These are phyloP conservation scores for Alternaria triticina DNA, from an alignment of 2,329 filamentous ascomycete species.

Conservation along the genomic window DNA sequence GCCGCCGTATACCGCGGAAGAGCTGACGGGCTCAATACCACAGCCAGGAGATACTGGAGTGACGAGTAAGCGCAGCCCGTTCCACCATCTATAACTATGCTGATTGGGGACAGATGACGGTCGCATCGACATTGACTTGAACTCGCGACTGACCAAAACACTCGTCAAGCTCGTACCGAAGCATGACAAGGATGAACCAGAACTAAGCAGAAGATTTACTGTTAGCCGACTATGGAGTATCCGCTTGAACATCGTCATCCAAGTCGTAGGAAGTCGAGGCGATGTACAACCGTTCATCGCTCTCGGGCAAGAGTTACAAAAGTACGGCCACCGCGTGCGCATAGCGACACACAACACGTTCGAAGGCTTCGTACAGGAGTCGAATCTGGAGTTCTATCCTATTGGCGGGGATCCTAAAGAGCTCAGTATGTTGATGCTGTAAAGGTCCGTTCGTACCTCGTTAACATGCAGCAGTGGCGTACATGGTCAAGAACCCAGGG, in stretches of 20 bases:
- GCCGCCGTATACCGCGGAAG: slow-evolving; percentile 4
- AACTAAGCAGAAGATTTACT: slow-evolving; percentile 2
- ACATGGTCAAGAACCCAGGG: slow-evolving; percentile 58
- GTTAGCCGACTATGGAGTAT: slow-evolving; percentile 1
- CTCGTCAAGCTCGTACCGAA: slow-evolving; percentile 27
- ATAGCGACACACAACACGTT: slow-evolving; percentile 32
- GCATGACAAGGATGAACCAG: slow-evolving; percentile 1
- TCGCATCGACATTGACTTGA: slow-evolving; percentile 33
- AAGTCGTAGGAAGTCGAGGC: slow-evolving; percentile 60
- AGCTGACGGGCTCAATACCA: slow-evolving; percentile 4
- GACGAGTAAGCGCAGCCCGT: slow-evolving; percentile 3
- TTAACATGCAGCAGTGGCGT: slow-evolving; percentile 45
- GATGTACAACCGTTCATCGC: slow-evolving; percentile 67
- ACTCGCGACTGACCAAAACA: slow-evolving; percentile 26
- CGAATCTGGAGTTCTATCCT: slow-evolving; percentile 44
- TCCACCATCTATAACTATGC: neutral
- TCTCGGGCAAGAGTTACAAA: slow-evolving; percentile 57
- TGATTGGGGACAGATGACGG: slow-evolving; percentile 25
- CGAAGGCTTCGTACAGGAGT: slow-evolving; percentile 19
- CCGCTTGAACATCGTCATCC: slow-evolving; percentile 61
- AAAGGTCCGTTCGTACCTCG: neutral
- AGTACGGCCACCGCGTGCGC: slow-evolving; percentile 35
- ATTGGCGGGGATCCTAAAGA: slow-evolving; percentile 46
- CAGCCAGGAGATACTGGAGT: slow-evolving; percentile 18
- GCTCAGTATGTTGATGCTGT: slow-evolving; percentile 33